A percentile compares a stretch with the other conserved stretches of the same genome.
Evolutionary conservation across 257 asterid species (phyloP).

Genomic region (Solanum rostratum): DNA sequence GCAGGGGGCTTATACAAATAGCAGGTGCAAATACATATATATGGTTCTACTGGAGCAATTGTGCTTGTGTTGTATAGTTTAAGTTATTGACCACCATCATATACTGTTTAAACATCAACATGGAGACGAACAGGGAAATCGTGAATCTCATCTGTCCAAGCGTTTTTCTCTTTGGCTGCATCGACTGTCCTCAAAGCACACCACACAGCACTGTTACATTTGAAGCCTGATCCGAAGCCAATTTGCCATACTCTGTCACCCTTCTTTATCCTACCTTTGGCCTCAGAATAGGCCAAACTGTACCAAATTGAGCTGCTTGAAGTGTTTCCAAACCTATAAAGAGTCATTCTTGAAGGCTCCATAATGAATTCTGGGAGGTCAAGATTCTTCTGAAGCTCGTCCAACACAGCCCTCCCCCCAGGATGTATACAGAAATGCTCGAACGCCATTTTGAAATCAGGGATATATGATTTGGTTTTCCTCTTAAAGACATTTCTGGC

Average conservation of each 20-base stretch:
- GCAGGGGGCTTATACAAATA: neutral
- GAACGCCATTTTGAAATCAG: conserved; percentile 11
- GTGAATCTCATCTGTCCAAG: neutral
- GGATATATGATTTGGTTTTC: neutral
- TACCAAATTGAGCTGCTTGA: conserved; percentile 24
- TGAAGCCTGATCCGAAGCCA: conserved; percentile 22
- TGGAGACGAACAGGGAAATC: neutral
- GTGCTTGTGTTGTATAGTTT: neutral
- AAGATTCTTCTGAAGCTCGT: conserved; percentile 7
- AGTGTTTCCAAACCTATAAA: conserved; percentile 11
- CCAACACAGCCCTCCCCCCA: conserved; percentile 4
- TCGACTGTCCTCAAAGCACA: neutral
- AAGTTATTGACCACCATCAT: neutral
- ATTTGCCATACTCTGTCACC: conserved; percentile 19
- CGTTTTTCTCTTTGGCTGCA: neutral
- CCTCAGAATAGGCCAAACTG: conserved; percentile 11
- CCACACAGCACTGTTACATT: conserved; percentile 22
- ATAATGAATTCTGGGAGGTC: conserved; percentile 2
- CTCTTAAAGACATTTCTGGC: neutral
- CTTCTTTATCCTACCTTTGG: conserved; percentile 13
- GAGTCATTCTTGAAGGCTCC: conserved; percentile 15
- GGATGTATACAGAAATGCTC: neutral
- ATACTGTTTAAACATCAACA: neutral
- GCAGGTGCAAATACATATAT: neutral
- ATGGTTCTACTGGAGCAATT: neutral